A percentile compares a stretch with the other conserved stretches of the same genome.
These are phyloP conservation scores for Oryza meridionalis DNA, from an alignment of 176 grass and related monocot species.

Conservation along the genomic window DNA sequence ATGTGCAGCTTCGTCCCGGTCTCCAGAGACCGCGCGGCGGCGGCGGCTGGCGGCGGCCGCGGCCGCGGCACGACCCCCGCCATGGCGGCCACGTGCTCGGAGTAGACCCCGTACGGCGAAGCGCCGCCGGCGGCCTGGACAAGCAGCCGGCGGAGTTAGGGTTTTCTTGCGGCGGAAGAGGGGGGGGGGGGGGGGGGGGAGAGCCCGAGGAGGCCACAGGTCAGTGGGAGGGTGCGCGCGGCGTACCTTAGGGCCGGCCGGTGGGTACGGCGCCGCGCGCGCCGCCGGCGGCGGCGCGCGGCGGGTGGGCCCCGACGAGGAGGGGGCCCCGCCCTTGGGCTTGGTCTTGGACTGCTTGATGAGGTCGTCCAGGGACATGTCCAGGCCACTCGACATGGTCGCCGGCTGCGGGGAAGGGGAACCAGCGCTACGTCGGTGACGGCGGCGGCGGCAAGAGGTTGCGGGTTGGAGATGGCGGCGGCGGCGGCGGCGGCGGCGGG, in stretches of 20 bases:
- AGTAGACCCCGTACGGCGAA: slow-evolving; percentile 57
- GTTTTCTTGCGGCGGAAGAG: slow-evolving; percentile 36
- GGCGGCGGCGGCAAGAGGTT: neutral
- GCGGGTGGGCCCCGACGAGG: slow-evolving; percentile 53
- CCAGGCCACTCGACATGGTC: slow-evolving; percentile 57
- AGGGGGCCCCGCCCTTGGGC: slow-evolving; percentile 32
- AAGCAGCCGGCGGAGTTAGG: slow-evolving; percentile 38
- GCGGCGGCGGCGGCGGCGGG: neutral
- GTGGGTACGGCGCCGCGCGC: slow-evolving; percentile 45
- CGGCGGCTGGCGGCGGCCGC: neutral
- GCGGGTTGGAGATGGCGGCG: neutral
- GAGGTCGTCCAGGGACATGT: slow-evolving; percentile 66
- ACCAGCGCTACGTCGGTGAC: neutral
- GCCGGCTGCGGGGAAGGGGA: neutral
- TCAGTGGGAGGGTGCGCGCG: neutral
- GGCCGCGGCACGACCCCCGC: slow-evolving; percentile 3
- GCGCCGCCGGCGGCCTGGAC: slow-evolving; percentile 31
- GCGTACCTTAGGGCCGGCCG: slow-evolving; percentile 42
- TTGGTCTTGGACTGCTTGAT: slow-evolving; percentile 61
- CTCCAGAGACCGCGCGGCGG: slow-evolving; percentile 32
- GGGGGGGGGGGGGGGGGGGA: no score
- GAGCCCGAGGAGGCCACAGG: neutral
- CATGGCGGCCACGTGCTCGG: slow-evolving; percentile 51
- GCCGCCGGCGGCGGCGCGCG: slow-evolving; percentile 30
- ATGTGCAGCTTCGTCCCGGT: slow-evolving; percentile 62